Evolutionary conservation across 352 stramenopile genomes (phyloP).

Genomic region (Blastocystis sp.): DNA sequence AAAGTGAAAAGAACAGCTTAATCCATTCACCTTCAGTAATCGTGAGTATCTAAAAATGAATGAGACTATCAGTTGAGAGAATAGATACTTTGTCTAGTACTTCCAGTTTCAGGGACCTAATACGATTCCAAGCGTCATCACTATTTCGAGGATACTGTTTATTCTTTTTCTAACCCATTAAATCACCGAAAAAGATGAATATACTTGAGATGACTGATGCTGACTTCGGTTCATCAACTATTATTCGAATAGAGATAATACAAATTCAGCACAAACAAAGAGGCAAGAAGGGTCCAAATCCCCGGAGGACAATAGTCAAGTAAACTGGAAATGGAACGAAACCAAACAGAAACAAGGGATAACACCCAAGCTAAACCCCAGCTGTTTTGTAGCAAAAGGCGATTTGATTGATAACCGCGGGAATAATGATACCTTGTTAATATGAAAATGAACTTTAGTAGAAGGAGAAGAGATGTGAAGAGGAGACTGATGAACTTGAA

Average conservation of each 20-base stretch:
- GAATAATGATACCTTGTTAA: too few species aligned
- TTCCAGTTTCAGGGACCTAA: conserved; percentile 27
- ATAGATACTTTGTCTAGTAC: conserved; percentile 37
- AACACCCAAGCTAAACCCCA: too few species aligned
- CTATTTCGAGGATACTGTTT: conserved; percentile 19
- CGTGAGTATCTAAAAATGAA: conserved; percentile 38
- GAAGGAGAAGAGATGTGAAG: too few species aligned
- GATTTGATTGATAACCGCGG: too few species aligned
- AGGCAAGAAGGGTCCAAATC: neutral
- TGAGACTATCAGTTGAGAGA: neutral
- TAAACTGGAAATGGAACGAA: too few species aligned
- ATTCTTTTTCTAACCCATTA: conserved; percentile 7
- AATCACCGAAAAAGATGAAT: neutral
- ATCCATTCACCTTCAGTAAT: conserved; percentile 44
- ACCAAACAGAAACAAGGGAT: too few species aligned
- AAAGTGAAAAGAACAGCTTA: conserved; percentile 3
- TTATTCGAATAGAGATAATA: neutral
- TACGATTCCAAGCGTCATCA: conserved; percentile 39
- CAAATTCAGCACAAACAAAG: neutral
- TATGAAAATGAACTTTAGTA: too few species aligned
- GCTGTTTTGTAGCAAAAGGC: too few species aligned
- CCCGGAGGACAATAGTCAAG: too few species aligned
- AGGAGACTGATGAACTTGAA: too few species aligned
- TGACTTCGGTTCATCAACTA: conserved; percentile 3
- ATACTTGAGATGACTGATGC: conserved; percentile 24